phyloP scores from a whole-genome alignment of 176 grass and related monocot species.

The Chrysopogon serrulatus region DNA sequence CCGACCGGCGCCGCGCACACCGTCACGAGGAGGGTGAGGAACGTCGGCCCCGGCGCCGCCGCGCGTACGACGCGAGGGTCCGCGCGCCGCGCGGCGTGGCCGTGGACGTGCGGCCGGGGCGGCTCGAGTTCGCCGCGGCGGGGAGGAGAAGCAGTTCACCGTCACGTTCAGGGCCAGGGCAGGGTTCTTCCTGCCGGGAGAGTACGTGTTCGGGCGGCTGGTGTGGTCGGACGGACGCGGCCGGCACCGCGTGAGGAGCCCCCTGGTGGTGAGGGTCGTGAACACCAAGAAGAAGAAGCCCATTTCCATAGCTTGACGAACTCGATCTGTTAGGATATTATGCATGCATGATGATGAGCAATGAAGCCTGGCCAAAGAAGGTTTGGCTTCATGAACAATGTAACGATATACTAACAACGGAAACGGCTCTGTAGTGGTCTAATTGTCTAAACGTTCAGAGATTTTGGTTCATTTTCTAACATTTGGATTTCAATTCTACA shows the following conservation, averaged over 20 bases:
- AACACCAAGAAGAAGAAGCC: not conserved
- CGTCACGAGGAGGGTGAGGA: constrained; percentile 64
- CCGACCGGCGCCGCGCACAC: constrained; percentile 28
- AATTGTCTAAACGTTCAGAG: not conserved
- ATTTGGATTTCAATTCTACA: not conserved
- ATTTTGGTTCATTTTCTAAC: not conserved
- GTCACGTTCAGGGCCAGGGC: constrained; percentile 53
- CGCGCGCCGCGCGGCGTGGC: constrained; percentile 47
- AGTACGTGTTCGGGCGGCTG: constrained; percentile 74
- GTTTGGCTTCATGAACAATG: not conserved
- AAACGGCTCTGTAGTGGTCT: not conserved
- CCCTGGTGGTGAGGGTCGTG: constrained; percentile 46
- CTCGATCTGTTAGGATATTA: not conserved
- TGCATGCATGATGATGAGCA: not conserved
- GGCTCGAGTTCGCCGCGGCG: constrained; percentile 54
- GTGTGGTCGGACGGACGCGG: constrained; percentile 63
- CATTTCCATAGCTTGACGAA: not conserved
- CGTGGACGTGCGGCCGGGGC: constrained; percentile 56
- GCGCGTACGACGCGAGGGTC: constrained; percentile 50
- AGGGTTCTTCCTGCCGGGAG: constrained; percentile 11
- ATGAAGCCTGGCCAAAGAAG: constrained; percentile 19
- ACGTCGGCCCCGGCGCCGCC: constrained; percentile 51
- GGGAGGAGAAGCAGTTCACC: constrained; percentile 55
- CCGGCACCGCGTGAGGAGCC: constrained; percentile 62
- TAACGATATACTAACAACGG: not conserved